phyloP scores from a whole-genome alignment of 768 basidiomycete species.

The Lactarius hengduanensis region DNA sequence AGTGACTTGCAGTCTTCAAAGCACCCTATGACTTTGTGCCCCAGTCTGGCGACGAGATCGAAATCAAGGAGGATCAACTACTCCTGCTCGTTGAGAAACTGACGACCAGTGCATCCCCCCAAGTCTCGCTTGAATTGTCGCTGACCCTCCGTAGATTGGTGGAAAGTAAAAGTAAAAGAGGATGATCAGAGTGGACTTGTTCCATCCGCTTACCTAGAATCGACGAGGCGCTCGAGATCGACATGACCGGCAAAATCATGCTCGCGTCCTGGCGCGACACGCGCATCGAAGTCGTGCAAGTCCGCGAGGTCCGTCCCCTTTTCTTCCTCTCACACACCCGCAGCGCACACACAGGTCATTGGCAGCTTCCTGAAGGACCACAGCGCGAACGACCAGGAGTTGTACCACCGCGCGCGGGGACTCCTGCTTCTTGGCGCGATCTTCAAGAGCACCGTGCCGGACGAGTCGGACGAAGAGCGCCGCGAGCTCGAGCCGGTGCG shows the following conservation, averaged over 20 bases:
- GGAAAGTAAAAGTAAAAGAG: slow-evolving; percentile 89
- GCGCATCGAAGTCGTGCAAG: slow-evolving; percentile 89
- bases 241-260: slow-evolving; percentile 93
- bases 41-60: slow-evolving; percentile 87
- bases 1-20: slow-evolving; percentile 77
- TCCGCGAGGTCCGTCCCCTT: slow-evolving; percentile 56
- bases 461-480: slow-evolving; percentile 91
- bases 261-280: slow-evolving; percentile 98
- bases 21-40: slow-evolving; percentile 93
- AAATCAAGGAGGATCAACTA: slow-evolving; percentile 84
- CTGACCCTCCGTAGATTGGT: slow-evolving; percentile 63
- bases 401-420: slow-evolving; percentile 84
- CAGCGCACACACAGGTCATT: slow-evolving; percentile 49
- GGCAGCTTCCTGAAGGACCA: slow-evolving; percentile 85
- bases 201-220: slow-evolving; percentile 85
- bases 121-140: slow-evolving; percentile 11
- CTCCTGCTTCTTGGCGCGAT: slow-evolving; percentile 84
- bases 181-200: slow-evolving; percentile 75
- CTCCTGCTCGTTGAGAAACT: slow-evolving; percentile 82
- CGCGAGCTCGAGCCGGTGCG: slow-evolving; percentile 88
- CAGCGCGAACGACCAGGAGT: slow-evolving; percentile 62
- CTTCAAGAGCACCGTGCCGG: slow-evolving; percentile 81
- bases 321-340: slow-evolving; percentile 13
- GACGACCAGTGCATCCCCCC: slow-evolving; percentile 78
- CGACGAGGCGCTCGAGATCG: slow-evolving; percentile 84